Conservation (phyloP, 495 filamentous ascomycete genomes). For the Bathelium albidoporum region DNA sequence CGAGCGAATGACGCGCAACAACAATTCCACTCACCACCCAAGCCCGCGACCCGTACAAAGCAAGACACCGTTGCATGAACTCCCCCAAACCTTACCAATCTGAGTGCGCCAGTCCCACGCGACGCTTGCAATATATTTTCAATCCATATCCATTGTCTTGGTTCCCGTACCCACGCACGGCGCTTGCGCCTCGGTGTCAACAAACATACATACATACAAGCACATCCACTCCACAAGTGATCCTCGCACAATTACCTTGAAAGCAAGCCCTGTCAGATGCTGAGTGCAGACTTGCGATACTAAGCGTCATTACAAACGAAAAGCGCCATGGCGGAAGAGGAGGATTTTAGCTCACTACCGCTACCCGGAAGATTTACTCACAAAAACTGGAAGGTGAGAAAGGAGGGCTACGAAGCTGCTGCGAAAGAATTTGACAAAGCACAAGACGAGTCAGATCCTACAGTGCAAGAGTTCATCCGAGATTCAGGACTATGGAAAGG, state of each 20-base stretch:
- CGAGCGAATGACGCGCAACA: not conserved
- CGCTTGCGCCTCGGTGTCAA: not conserved
- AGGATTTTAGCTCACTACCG: constrained; percentile 75
- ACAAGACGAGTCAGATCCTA: constrained; percentile 76
- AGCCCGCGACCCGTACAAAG: not conserved
- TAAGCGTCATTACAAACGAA: not conserved
- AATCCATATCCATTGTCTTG: not conserved
- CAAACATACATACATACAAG: constrained; percentile 4
- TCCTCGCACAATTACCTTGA: not conserved
- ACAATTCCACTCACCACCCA: not conserved
- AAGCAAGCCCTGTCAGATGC: not conserved
- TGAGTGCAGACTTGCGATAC: not conserved
- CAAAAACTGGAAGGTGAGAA: constrained; percentile 98
- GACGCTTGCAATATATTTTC: not conserved
- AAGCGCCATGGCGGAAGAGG: constrained; percentile 57
- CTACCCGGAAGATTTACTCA: constrained; percentile 75
- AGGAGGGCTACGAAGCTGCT: constrained; percentile 89
- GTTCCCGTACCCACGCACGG: not conserved
- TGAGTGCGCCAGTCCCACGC: not conserved
- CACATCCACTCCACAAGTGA: not conserved
- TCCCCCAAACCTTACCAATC: not conserved
- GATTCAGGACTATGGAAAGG: constrained; percentile 84
- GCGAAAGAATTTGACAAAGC: constrained; percentile 75
- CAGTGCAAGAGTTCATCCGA: constrained; percentile 75
- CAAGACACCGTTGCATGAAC: not conserved